These are phyloP conservation scores for Marchantia paleacea DNA, from an alignment of 225 moss, liverwort and hornwort genomes.

Conservation along the genomic window DNA sequence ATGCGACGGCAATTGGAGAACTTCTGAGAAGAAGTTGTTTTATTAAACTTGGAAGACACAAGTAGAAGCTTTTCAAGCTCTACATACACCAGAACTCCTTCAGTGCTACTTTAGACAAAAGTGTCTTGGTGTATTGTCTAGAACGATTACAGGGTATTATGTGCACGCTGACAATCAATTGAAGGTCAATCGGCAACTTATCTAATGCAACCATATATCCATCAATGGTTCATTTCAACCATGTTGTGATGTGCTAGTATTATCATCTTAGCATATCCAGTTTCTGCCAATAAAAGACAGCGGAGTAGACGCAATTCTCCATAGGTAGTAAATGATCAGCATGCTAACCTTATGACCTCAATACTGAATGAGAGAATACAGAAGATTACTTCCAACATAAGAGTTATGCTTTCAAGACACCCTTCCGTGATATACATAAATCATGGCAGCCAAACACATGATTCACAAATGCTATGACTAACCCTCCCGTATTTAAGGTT, in stretches of 20 bases:
- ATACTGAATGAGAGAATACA: not conserved
- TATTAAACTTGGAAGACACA: not conserved
- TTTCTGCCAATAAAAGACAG: not conserved
- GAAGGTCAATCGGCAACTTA: not conserved
- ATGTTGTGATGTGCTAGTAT: not conserved
- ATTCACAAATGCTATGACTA: not conserved
- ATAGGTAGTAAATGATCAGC: not conserved
- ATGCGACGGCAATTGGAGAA: not conserved
- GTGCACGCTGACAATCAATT: not conserved
- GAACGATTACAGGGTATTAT: not conserved
- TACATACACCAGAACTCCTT: not conserved
- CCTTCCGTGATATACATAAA: not conserved
- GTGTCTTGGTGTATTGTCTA: not conserved
- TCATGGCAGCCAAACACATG: not conserved
- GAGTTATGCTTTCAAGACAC: not conserved
- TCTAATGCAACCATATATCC: not conserved
- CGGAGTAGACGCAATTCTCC: constrained; percentile 8
- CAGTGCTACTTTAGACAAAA: not conserved
- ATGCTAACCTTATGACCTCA: not conserved
- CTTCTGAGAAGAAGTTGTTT: not conserved
- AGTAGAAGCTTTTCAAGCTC: not conserved
- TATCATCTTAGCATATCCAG: constrained; percentile 5
- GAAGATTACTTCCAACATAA: not conserved
- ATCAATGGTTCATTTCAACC: constrained; percentile 6
- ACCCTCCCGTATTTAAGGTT: not conserved